Base-by-base conservation (phyloP, 179 eudicot species). In the Amaranthus tricolor region DNA sequence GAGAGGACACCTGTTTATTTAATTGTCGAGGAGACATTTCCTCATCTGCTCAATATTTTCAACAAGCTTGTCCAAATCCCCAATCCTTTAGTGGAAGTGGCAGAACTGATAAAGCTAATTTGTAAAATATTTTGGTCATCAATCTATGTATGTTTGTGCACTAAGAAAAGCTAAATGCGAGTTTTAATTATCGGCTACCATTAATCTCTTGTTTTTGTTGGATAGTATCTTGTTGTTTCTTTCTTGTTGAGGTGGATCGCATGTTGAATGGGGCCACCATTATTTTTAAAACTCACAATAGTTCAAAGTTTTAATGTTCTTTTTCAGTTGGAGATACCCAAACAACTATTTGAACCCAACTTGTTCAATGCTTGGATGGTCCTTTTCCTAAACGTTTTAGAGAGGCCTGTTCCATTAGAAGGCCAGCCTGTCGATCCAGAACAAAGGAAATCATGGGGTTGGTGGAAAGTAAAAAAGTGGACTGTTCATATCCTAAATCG, bases 391-490 rank as follows among this genome's bases (percentile, higher is more conserved):
- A 93, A 80, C 86, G 79, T 90, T 74, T 84, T 96, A 87, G 98
- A 96, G 91, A 90, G 97, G 84, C 98, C 98, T 80, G 97, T 96
- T 71, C 97, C 99, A 53, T 60, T 74, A 61, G 99, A 96, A 82
- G 99, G 99, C 65, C 98, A 96, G 78, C 99, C 99, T 62, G 80
- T 81, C 62, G 99, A 96, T 83, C 90, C 89, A 8, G 99, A 96
- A 67, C 89, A 83, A 78, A 85, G 99, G 76, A 96, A 91, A 76
- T 85, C 98, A 47, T 96, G 99, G 99, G 99, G 97, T 66, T 96
- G 99, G 99, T 96, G 99, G 99, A 96, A 96, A 78, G 97, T 96
- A 48, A 96, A 96, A 70, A 96, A 96, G 82, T 96, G 99, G 99
- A 96, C 98, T 9, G 97, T 91, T 74, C 99, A 96, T 82, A 93